A percentile compares a stretch with the other conserved stretches of the same genome.
phyloP scores from a whole-genome alignment of 495 filamentous ascomycete genomes.

The Penicillium paradoxum region DNA sequence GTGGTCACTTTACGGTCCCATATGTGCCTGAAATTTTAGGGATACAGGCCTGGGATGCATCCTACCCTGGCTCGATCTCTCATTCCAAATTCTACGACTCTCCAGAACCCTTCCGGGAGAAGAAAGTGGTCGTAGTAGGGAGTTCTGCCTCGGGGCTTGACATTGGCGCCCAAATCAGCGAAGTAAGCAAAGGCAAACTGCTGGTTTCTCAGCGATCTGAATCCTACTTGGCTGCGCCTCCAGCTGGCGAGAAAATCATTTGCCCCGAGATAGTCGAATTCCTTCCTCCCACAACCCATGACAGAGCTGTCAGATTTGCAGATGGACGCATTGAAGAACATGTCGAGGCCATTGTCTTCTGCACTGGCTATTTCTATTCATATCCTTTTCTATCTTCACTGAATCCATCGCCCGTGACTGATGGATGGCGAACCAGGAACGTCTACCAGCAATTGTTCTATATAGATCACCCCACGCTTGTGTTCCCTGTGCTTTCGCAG shows the following conservation, averaged over 20 bases:
- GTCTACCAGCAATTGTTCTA: constrained; percentile 77
- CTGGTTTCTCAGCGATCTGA: constrained; percentile 49
- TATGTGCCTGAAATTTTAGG: constrained; percentile 63
- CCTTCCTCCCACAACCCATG: constrained; percentile 31
- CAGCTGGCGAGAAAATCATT: constrained; percentile 40
- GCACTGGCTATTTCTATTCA: constrained; percentile 57
- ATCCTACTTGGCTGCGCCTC: constrained; percentile 29
- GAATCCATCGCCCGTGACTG: constrained; percentile 53
- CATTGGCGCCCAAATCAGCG: constrained; percentile 68
- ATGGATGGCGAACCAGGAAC: constrained; percentile 63
- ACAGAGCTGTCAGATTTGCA: constrained; percentile 48
- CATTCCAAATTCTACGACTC: constrained; percentile 79
- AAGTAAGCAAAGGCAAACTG: constrained; percentile 45
- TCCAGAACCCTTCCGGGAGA: constrained; percentile 51
- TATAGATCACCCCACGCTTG: constrained; percentile 68
- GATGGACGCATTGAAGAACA: constrained; percentile 45
- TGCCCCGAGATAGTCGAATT: constrained; percentile 58
- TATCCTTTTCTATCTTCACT: constrained; percentile 54
- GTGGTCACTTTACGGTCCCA: constrained; percentile 71
- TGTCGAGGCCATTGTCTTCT: constrained; percentile 55
- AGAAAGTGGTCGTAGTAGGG: constrained; percentile 73
- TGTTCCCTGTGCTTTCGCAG: constrained; percentile 69
- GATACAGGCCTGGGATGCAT: constrained; percentile 50
- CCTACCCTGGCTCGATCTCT: constrained; percentile 59
- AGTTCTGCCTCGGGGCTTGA: constrained; percentile 76